These are phyloP conservation scores for Rhizophora mangle DNA, from an alignment of 345 rosid species.

Conservation along the genomic window DNA sequence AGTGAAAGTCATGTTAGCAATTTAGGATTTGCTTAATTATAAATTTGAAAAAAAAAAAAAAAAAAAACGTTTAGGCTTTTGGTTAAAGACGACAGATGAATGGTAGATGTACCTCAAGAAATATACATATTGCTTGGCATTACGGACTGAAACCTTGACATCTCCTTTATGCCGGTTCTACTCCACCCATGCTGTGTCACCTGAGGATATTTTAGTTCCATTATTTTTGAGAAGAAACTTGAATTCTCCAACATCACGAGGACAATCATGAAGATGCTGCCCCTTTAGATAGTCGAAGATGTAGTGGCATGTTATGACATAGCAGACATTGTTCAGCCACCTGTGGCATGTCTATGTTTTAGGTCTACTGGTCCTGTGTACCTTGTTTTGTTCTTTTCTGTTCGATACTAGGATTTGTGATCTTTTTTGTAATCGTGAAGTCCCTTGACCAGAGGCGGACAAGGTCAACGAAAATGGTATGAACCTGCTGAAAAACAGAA, in stretches of 20 bases:
- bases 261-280: slow-evolving; percentile 5
- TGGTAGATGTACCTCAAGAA: no score
- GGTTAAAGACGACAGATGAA: no score
- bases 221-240: not conserved
- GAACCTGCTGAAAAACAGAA: not conserved
- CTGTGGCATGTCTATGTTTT: slow-evolving; percentile 12
- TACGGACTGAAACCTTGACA: no score
- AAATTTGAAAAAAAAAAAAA: no score
- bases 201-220: not conserved
- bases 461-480: not conserved
- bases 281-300: not conserved
- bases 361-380: not conserved
- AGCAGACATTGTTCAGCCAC: slow-evolving; percentile 2
- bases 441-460: slow-evolving; percentile 17
- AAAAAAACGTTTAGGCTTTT: no score
- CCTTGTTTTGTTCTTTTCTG: not conserved
- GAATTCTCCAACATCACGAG: not conserved
- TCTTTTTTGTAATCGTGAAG: not conserved
- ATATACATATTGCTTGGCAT: no score
- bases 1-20: no score
- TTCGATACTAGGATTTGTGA: not conserved
- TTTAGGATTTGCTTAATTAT: no score
- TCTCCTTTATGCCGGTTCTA: no score
- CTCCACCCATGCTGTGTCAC: not conserved
- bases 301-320: not conserved